These are phyloP conservation scores for Leccinum aurantiacum DNA, from an alignment of 768 basidiomycete genomes.

Conservation along the genomic window DNA sequence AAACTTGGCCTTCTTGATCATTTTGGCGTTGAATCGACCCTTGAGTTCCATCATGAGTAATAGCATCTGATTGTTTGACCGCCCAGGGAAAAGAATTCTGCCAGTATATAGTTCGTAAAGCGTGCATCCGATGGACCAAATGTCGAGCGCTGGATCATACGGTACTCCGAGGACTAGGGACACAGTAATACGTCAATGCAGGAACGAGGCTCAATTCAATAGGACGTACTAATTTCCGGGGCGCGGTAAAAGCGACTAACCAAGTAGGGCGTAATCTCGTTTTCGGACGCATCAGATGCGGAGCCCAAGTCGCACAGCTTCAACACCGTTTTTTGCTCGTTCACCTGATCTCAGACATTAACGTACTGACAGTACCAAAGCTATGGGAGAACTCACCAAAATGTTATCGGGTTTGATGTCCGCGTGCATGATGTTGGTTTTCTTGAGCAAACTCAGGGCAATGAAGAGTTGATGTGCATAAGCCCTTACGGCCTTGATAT, in stretches of 20 bases:
- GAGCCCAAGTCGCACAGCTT: conserved; percentile 98
- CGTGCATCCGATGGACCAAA: conserved; percentile 98
- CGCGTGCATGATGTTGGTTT: conserved; percentile 94
- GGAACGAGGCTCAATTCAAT: neutral
- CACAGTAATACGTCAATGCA: conserved; percentile 14
- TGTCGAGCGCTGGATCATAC: conserved; percentile 90
- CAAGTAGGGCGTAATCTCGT: conserved; percentile 97
- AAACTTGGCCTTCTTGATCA: conserved; percentile 94
- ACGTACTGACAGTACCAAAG: conserved; percentile 17
- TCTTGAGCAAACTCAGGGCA: conserved; percentile 77
- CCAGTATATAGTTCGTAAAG: conserved; percentile 95
- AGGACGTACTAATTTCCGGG: conserved; percentile 89
- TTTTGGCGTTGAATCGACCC: conserved; percentile 88
- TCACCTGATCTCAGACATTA: conserved; percentile 58
- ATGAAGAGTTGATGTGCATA: conserved; percentile 97
- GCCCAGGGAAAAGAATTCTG: conserved; percentile 96
- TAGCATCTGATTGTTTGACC: conserved; percentile 97
- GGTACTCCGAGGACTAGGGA: conserved; percentile 86
- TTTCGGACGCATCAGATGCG: conserved; percentile 90
- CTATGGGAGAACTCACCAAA: conserved; percentile 54
- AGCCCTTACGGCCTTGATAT: conserved; percentile 96
- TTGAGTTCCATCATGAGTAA: conserved; percentile 97
- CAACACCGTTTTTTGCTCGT: conserved; percentile 88
- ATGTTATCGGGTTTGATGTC: conserved; percentile 99
- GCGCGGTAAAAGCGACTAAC: conserved; percentile 98